These are phyloP conservation scores for Boletus reticulatus DNA, from an alignment of 768 basidiomycete genomes.

Conservation along the genomic window DNA sequence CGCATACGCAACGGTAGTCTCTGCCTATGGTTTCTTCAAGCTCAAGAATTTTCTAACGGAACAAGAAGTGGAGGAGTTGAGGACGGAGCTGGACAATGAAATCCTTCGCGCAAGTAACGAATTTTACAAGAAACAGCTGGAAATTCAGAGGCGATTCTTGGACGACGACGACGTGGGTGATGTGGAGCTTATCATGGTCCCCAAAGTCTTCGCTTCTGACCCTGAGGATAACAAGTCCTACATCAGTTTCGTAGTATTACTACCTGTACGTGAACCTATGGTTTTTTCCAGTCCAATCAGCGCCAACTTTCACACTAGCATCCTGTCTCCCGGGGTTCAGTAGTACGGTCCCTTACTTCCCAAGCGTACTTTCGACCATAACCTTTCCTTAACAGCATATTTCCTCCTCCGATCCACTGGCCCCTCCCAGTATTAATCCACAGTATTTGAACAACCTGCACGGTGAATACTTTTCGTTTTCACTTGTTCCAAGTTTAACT, in stretches of 20 bases:
- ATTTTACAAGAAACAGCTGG: conserved; percentile 14
- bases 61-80: conserved; percentile 11
- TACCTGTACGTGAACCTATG: conserved; percentile 7
- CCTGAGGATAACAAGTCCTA: conserved; percentile 11
- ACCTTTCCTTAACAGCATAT: conserved; percentile 10
- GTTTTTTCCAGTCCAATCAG: not conserved
- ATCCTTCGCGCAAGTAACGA: not conserved
- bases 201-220: conserved; percentile 7
- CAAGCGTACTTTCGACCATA: not conserved
- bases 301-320: conserved; percentile 4
- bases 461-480: not conserved
- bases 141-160: conserved; percentile 9
- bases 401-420: conserved; percentile 12
- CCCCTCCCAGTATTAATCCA: conserved; percentile 12
- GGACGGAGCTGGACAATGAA: conserved; percentile 8
- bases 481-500: not conserved
- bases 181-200: conserved; percentile 19
- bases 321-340: conserved; percentile 17
- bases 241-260: conserved; percentile 4
- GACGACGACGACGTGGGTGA: conserved; percentile 6
- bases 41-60: conserved; percentile 11
- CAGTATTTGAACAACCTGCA: conserved; percentile 11
- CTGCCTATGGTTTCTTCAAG: conserved; percentile 19
- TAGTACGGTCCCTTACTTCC: not conserved
- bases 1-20: conserved; percentile 14